Evolutionary conservation across 164 flowering plant species (phyloP).

Genomic region (Magnolia officinalis): DNA sequence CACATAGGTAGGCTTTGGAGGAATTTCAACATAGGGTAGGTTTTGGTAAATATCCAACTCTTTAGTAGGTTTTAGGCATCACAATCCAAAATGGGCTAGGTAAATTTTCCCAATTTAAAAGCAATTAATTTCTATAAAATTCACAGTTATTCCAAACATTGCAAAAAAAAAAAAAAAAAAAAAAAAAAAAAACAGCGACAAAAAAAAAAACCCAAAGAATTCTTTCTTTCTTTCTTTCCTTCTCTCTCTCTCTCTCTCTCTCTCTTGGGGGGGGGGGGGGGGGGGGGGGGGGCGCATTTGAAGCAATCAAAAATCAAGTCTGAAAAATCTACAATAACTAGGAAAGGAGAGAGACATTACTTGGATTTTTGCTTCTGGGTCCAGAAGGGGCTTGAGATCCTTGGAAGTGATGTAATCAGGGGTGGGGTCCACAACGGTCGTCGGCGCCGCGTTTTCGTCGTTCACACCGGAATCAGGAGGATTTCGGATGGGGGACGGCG

Average conservation of each 20-base stretch:
- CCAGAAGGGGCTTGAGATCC: slow-evolving; percentile 54
- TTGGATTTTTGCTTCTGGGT: slow-evolving; percentile 59
- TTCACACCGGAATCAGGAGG: slow-evolving; percentile 33
- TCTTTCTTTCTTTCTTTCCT: neutral
- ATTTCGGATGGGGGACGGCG: slow-evolving; percentile 24
- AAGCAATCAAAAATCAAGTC: neutral
- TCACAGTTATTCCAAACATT: neutral
- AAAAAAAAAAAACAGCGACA: neutral
- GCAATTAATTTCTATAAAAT: neutral
- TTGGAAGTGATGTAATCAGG: slow-evolving; percentile 72
- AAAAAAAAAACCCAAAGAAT: neutral
- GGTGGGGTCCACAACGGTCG: slow-evolving; percentile 30
- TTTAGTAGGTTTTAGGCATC: neutral
- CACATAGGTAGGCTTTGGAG: neutral
- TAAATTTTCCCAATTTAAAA: neutral
- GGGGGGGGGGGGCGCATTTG: no score
- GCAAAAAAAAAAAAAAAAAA: neutral
- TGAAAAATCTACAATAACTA: neutral
- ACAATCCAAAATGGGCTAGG: no score
- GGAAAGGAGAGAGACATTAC: slow-evolving; percentile 24
- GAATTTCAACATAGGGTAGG: neutral
- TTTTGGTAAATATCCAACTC: neutral
- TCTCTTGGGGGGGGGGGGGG: no score
- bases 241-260: neutral
- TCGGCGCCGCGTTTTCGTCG: slow-evolving; percentile 51